A percentile compares a stretch with the other conserved stretches of the same genome.
phyloP scores from a whole-genome alignment of 106 monocot species.

The Phalaenopsis aphrodite region DNA sequence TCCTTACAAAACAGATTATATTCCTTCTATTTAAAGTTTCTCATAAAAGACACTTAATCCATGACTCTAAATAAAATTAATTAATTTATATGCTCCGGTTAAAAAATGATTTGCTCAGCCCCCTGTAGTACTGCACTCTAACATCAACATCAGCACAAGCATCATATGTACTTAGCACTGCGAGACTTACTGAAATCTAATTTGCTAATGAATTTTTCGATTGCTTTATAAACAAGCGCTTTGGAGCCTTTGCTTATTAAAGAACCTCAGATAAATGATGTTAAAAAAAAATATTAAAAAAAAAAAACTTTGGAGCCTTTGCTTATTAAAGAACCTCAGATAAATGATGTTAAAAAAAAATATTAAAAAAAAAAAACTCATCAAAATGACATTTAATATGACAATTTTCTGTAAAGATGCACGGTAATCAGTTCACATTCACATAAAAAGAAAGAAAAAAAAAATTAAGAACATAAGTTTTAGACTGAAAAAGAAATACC shows the following conservation, averaged over 20 bases:
- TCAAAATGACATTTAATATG: background rate
- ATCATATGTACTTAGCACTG: background rate
- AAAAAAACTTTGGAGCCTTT: background rate
- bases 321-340: background rate
- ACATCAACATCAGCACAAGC: background rate
- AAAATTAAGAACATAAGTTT: background rate
- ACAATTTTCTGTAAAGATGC: background rate
- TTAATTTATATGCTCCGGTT: no score
- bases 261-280: background rate
- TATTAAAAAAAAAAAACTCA: background rate
- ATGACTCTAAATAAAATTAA: no score
- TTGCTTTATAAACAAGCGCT: background rate
- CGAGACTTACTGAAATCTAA: background rate
- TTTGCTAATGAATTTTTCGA: background rate
- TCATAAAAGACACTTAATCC: no score
- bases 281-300: no score
- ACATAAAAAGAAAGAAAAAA: no score
- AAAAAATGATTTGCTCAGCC: no score
- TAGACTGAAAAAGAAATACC: slow-evolving; percentile 20
- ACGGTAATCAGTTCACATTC: background rate
- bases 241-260: background rate
- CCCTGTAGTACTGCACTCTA: no score
- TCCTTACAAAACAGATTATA: no score
- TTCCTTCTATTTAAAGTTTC: no score
- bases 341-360: no score